Base-by-base conservation (phyloP, 768 basidiomycete species). In the Lactifluus piperatus region DNA sequence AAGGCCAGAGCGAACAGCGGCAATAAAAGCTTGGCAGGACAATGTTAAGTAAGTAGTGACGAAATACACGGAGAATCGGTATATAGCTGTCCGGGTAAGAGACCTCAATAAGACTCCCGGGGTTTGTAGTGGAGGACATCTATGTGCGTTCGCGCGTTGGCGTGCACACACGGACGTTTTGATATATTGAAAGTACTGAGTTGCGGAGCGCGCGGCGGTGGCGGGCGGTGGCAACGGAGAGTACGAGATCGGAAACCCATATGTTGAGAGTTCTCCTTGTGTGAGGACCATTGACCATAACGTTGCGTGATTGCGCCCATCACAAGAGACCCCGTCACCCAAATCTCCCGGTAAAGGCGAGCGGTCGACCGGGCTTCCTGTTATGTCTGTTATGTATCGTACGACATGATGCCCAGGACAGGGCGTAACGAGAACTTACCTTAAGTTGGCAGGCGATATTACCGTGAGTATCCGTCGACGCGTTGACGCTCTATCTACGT, bases 391-490 rank as follows among this genome's bases (percentile, higher is more conserved):
- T 34, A 11, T 34, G 32, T 34, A 43, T 5, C 41, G 5, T 43
- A 44, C 14, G 36, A 51, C 6, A 39, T 51, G 34, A 16, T 20
- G 29, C 20, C 41, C n/a, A 22, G 43, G 11, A 44, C 22, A 13
- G 51, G 52, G 51, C 46, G 51, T 30, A 53, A 46, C 20, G 3
- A n/a, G 41, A 27, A 41, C 22, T 47, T 43, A 54, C 48, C 51
- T 48, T 26, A 60, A 29, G 16, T 46, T 27, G 44, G 43, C 44
- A 26, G 47, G 58, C 53, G 58, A 55, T 59, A 60, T 60, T 49
- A 60, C 58, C 58, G 47, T 60, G 58, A 50, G 54, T 50, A 55
- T 29, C 30, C 22, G 46, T 43, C 51, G 58, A 49, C 18, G 58
- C 22, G 46, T 43, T 45, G 58, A 49, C 18, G 58, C 51, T 49